A percentile compares a stretch with the other conserved stretches of the same genome.
Evolutionary conservation across 192 early-diverging fungal genomes (phyloP).

Genomic region (Coemansia sp.): DNA sequence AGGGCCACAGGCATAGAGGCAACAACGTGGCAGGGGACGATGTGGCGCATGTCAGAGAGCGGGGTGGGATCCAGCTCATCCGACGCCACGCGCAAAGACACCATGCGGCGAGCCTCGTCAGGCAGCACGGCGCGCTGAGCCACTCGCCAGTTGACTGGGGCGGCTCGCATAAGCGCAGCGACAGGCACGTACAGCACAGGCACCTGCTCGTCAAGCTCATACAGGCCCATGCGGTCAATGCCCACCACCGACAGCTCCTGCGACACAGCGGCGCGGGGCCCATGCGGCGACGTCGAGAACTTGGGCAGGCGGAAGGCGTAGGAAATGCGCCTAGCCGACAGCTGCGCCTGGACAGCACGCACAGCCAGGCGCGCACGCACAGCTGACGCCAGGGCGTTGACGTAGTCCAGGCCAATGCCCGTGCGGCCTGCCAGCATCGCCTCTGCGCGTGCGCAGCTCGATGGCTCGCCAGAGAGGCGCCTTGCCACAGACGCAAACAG

Average conservation of each 20-base stretch:
- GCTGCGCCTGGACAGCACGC: constrained; percentile 50
- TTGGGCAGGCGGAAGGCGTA: constrained; percentile 52
- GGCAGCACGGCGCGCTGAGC: constrained; percentile 41
- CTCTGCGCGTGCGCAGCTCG: constrained; percentile 14
- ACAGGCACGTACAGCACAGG: constrained; percentile 49
- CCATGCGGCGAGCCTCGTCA: constrained; percentile 51
- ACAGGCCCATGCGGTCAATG: constrained; percentile 47
- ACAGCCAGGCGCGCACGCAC: constrained; percentile 50
- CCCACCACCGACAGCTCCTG: constrained; percentile 54
- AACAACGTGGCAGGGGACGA: constrained; percentile 52
- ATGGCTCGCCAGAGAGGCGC: constrained; percentile 20
- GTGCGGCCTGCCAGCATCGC: constrained; percentile 52
- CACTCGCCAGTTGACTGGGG: constrained; percentile 55
- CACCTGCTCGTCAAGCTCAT: constrained; percentile 57
- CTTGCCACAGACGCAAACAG: constrained; percentile 52
- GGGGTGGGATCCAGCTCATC: constrained; percentile 39
- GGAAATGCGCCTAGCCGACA: constrained; percentile 43
- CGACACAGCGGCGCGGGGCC: constrained; percentile 49
- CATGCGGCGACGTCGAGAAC: constrained; percentile 56
- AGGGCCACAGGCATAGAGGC: constrained; percentile 48
- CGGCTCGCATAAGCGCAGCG: constrained; percentile 47
- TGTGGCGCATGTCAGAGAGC: constrained; percentile 26
- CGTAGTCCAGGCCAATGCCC: constrained; percentile 50
- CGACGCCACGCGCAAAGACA: constrained; percentile 50
- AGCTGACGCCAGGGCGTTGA: constrained; percentile 48